Base-by-base conservation (phyloP, 139 green algal genomes). In the Yamagishiella unicocca region DNA sequence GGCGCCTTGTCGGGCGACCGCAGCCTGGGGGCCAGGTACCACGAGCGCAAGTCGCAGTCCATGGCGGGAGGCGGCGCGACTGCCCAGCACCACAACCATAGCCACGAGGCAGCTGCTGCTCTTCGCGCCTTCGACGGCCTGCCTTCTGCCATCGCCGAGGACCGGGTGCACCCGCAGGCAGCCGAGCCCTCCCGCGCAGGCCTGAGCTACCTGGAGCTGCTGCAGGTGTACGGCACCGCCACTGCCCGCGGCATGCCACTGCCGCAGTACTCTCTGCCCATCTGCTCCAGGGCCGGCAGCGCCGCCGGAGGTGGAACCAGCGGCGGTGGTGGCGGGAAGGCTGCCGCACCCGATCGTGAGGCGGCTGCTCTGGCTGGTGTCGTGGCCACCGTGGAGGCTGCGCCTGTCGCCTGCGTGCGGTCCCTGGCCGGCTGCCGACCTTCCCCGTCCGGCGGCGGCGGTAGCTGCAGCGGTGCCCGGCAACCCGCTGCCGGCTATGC, bases 251-350 rank as follows among this genome's bases (percentile, higher is more conserved):
- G 38, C 27, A 10, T 21, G 38, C 21, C 70, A 14, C 4, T 78
- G 25, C 70, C 70, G 70, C 70, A 78, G 12, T 78, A 78, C 37
- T 38, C 70, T 4, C 40, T 78, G 70, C 70, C 70, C 24, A 55
- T 54, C 27, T 6, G 29, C 8, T 78, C 70, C 38, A 9, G 70
- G 17, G 40, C 21, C 6, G 54, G 4, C 24, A 78, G 70, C 37
- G 70, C 21, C 27, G 70, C 21, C 38, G 37, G 70, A 37, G 40
- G 70, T 17, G 40, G 70, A 38, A 78, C 33, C 31, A 46, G 67
- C 46, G 33, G 67, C 38, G 33, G 67, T 46, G 67, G 35, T 33
- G 67, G 17, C 9, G 67, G n/a, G n/a, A n/a, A n/a, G n/a, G n/a
- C n/a, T n/a, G n/a, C n/a, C n/a, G n/a, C n/a, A n/a, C n/a, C n/a